phyloP scores from a whole-genome alignment of 163 green algal genomes.

The Chloromonas sp. region DNA sequence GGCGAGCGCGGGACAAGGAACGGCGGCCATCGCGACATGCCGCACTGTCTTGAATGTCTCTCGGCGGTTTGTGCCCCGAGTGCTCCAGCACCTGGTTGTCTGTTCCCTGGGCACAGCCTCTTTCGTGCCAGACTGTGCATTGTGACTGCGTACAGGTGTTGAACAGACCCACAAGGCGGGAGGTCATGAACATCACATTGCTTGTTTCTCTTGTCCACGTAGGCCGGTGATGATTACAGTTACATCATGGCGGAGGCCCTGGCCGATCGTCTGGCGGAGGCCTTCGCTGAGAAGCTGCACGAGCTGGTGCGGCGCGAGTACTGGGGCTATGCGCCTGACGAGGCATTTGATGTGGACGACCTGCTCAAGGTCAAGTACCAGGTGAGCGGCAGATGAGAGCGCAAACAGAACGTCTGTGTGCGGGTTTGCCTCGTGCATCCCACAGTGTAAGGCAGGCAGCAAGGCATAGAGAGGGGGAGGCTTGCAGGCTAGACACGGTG shows the following conservation, averaged over 20 bases:
- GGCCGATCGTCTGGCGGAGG: conserved; percentile 93
- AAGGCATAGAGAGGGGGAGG: too few relatives aligned
- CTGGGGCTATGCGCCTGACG: conserved; percentile 91
- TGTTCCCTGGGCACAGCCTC: too few relatives aligned
- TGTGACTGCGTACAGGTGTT: too few relatives aligned
- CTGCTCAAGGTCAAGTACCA: conserved; percentile 98
- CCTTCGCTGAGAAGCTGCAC: conserved; percentile 93
- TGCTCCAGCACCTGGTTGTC: too few relatives aligned
- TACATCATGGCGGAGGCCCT: conserved; percentile 99
- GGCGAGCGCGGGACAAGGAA: too few relatives aligned
- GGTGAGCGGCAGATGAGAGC: conserved; percentile 21
- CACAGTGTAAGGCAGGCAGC: not conserved
- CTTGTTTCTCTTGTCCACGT: not conserved
- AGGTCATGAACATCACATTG: not conserved
- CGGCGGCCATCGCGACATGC: too few relatives aligned
- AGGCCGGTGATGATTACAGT: conserved; percentile 72
- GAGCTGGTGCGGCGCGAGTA: conserved; percentile 77
- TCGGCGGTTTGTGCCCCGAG: too few relatives aligned
- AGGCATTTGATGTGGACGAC: conserved; percentile 81
- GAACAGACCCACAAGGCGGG: too few relatives aligned
- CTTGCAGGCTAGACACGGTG: not conserved
- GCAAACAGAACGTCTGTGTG: too few relatives aligned
- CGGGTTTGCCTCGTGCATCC: not conserved
- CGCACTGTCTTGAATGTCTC: too few relatives aligned
- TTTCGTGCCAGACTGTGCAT: too few relatives aligned